Base-by-base conservation (phyloP, 2,329 filamentous ascomycete species). In the Fusarium stilboides region DNA sequence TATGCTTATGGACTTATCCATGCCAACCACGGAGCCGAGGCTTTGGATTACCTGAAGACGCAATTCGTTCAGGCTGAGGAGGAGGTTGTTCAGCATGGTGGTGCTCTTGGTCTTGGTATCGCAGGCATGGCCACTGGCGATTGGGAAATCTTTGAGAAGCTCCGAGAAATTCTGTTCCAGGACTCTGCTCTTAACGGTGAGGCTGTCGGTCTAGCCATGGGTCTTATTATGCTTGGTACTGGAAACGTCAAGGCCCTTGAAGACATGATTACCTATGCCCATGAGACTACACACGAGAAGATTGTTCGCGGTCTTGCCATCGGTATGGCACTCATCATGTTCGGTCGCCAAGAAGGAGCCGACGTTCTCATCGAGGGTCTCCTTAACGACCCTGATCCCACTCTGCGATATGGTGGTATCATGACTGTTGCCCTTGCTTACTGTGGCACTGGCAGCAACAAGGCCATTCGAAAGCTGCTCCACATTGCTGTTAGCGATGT, bases 261-360 rank as follows among this genome's bases (percentile, higher is more conserved):
- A 77, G 94, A 97, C 74, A 98, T 99, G 95, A 96, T 98, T 61
- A 92, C 94, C 46, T 99, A 99, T 77, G 94, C 96, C 6, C 96
- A 98, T 76, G 96, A 99, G 73, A 99, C 96, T 1, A 95, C 97
- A 66, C 96, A 99, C 82, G 96, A 99, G 85, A 99, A 99, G 87
- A 98, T 97, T 76, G 94, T 99, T 24, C 94, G 96, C 50, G 96
- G 96, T 77, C 89, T 98, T 62, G 95, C 96, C 33, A 88, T 99
- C 71, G 96, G 96, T 62, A 98, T 99, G 94, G 94, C 96, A 13
- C 85, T 99, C 62, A 97, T 99, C 83, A 98, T 98, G 95, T 99
- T 96, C 75, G 94, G 92, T 47, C 92, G 94, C 63, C 94, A 98
- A 81, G 96, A 99, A 80, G 92, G 92, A 68, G 96, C 96, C 14